Percentiles rank a stretch among this genome's conserved stretches.
phyloP scores from a whole-genome alignment of 306 rosid species.

The Prunus kanzakura region DNA sequence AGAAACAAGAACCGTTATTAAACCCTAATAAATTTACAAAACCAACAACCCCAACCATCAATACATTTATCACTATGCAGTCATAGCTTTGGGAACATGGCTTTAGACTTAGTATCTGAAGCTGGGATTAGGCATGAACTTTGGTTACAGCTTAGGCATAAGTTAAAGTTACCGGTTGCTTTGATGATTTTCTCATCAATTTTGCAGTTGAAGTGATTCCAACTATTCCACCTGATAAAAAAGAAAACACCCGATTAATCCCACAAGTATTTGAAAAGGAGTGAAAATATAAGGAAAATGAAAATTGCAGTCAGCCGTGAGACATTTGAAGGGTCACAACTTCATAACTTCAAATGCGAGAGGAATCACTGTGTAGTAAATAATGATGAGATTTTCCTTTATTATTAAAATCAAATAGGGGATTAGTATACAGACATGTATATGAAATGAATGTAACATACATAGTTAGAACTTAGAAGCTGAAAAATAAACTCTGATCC shows the following conservation, averaged over 20 bases:
- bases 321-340: no score
- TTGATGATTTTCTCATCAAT: slow-evolving; percentile 65
- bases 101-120: not conserved
- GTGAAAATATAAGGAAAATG: not conserved
- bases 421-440: no score
- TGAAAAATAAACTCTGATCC: no score
- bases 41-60: no score
- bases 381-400: no score
- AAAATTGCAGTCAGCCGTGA: not conserved
- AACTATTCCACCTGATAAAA: slow-evolving; percentile 85
- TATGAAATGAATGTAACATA: no score
- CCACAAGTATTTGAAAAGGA: not conserved
- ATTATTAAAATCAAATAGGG: no score
- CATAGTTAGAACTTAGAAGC: no score
- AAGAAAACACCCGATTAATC: slow-evolving; percentile 10
- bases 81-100: not conserved
- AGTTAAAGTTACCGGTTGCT: slow-evolving; percentile 59
- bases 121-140: not conserved
- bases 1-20: slow-evolving; percentile 3
- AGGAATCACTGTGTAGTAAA: no score
- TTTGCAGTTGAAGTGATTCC: slow-evolving; percentile 82
- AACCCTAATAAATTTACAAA: not conserved
- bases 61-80: not conserved
- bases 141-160: not conserved
- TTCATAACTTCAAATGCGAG: no score